Percentiles rank a stretch among this genome's conserved stretches.
phyloP scores from a whole-genome alignment of 31 red algal genomes.

The Asparagopsis taxiformis region DNA sequence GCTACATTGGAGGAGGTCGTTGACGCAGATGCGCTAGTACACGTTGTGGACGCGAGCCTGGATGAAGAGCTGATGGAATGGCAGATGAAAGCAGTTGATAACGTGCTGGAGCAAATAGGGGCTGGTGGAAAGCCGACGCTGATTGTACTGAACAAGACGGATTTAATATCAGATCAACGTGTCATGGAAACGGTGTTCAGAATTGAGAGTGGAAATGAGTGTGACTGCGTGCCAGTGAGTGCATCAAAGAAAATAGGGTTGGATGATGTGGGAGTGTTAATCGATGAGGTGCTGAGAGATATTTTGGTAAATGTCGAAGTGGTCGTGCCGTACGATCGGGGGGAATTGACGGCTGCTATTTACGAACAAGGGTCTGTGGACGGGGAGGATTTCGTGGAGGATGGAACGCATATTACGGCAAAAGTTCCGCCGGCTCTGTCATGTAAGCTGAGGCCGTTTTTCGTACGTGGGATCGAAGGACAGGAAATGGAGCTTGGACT shows the following conservation, averaged over 20 bases:
- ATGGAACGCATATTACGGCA: constrained; percentile 71
- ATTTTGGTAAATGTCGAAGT: constrained; percentile 69
- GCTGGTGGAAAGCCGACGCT: constrained; percentile 82
- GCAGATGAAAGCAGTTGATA: constrained; percentile 82
- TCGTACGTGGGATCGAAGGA: constrained; percentile 16
- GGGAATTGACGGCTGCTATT: constrained; percentile 65
- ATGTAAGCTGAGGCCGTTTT: constrained; percentile 29
- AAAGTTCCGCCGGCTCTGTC: constrained; percentile 59
- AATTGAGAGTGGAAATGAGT: constrained; percentile 7
- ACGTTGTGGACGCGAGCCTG: constrained; percentile 85
- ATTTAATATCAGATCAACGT: constrained; percentile 34
- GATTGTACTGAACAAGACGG: constrained; percentile 86
- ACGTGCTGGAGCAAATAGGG: constrained; percentile 73
- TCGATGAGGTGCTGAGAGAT: constrained; percentile 70
- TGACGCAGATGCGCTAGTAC: constrained; percentile 92
- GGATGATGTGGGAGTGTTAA: constrained; percentile 48
- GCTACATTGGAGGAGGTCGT: constrained; percentile 95
- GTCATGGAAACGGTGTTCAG: constrained; percentile 5
- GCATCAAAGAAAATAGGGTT: constrained; percentile 67
- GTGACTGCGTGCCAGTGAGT: constrained; percentile 42
- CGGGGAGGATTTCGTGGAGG: constrained; percentile 49
- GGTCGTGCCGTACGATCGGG: constrained; percentile 75
- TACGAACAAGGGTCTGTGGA: constrained; percentile 78
- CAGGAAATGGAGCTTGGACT: constrained; percentile 4
- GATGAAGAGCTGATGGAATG: constrained; percentile 36